Evolutionary conservation across 2,329 filamentous ascomycete genomes (phyloP).

Genomic region (Neopestalotiopsis rosae): DNA sequence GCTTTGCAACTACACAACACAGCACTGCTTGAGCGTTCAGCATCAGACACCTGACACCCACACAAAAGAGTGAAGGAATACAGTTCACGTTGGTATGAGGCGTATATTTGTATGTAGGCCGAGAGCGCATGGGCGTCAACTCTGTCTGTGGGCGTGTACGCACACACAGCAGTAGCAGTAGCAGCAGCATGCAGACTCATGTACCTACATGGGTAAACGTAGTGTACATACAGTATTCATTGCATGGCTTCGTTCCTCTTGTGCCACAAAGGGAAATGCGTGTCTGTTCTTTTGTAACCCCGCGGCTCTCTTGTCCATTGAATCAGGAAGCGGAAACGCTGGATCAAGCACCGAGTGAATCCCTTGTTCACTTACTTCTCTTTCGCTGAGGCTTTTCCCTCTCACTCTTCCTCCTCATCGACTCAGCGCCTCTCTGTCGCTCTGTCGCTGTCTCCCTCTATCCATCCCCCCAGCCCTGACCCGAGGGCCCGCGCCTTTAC

Average conservation of each 20-base stretch:
- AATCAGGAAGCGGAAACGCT: background rate
- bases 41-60: background rate
- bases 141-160: background rate
- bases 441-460: no score
- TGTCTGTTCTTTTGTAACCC: background rate
- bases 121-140: background rate
- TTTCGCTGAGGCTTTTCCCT: background rate
- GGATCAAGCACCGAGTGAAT: background rate
- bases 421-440: background rate
- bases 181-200: background rate
- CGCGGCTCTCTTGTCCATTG: slow-evolving; percentile 8
- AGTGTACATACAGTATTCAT: background rate
- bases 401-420: background rate
- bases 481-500: background rate
- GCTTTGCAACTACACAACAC: background rate
- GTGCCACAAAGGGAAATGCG: background rate
- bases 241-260: background rate
- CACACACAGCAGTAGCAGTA: no score
- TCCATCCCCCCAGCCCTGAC: background rate
- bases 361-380: background rate
- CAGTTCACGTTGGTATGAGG: background rate
- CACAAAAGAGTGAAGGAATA: no score
- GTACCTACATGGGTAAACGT: background rate
- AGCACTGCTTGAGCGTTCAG: background rate
- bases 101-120: background rate